Base-by-base conservation (phyloP, 2,329 filamentous ascomycete species). In the Penicillium sp. region DNA sequence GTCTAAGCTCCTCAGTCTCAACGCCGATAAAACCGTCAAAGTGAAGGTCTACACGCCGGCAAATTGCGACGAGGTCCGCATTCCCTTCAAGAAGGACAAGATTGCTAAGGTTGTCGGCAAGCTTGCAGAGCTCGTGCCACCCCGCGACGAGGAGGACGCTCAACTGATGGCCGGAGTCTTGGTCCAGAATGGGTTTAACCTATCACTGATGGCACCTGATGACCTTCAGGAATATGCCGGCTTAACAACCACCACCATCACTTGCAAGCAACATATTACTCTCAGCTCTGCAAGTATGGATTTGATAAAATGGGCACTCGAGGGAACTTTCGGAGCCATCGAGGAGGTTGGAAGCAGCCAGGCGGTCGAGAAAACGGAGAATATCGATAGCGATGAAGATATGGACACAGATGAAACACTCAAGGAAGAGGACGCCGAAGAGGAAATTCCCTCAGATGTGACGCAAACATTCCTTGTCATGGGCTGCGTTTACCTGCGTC, bases 161-260 rank as follows among this genome's bases (percentile, higher is more conserved):
- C 79, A 83, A 52, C 80, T 97, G 42, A 85, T 99, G 64, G 90
- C 88, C 0, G 94, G 94, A 27, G 94, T 99, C 0, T 81, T 99
- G 14, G 92, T 99, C 7, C 93, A 97, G 65, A 97, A 96, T 71
- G 94, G 97, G 71, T 97, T 99, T 75, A 96, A 97, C 73, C 85
- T 99, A 69, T 95, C 90, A 0, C 81, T 99, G 32, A 97, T 99
- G 93, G 92, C 92, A 0, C 92, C 94, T 0, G 94, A 97, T 65
- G 94, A 99, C 70, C 81, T 99, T 32, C 87, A 92, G 57, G 94
- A 99, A 74, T 99, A 96, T 71, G 94, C 94, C 0, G 94, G 94
- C n/a, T 79, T 99, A 29, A 97, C 92, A 2, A 97, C 94, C 0
- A 97, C 94, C 0, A 96, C 90, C 1, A 93, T 99, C 54, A 86